A percentile compares a stretch with the other conserved stretches of the same genome.
Evolutionary conservation across 768 basidiomycete species (phyloP).

Genomic region (Hygrocybe punicea): DNA sequence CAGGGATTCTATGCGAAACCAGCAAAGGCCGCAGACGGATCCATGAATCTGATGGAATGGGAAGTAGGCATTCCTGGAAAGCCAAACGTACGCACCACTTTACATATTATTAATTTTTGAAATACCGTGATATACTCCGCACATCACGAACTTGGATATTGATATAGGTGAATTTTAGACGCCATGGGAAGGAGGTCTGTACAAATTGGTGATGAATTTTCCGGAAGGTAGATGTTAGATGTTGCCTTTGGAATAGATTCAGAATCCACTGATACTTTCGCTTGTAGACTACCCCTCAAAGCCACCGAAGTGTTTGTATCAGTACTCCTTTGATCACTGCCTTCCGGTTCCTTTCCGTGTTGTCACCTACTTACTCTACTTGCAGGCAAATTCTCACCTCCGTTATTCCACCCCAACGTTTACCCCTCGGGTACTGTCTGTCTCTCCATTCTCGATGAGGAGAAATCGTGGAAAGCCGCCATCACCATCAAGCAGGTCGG

Average conservation of each 20-base stretch:
- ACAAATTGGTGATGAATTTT: slow-evolving; percentile 90
- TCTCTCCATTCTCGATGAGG: slow-evolving; percentile 95
- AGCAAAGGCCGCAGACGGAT: slow-evolving; percentile 82
- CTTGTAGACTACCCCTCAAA: slow-evolving; percentile 86
- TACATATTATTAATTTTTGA: slow-evolving; percentile 16
- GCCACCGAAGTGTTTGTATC: slow-evolving; percentile 79
- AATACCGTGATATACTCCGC: neutral
- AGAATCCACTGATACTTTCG: neutral
- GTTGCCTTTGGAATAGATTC: neutral
- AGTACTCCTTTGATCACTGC: neutral
- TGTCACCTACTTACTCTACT: neutral
- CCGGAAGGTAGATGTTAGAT: slow-evolving; percentile 70
- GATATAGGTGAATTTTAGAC: slow-evolving; percentile 53
- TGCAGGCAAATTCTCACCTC: slow-evolving; percentile 92
- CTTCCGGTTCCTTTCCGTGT: neutral
- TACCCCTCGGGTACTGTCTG: slow-evolving; percentile 99
- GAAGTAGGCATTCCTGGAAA: slow-evolving; percentile 99
- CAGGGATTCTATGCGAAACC: slow-evolving; percentile 98
- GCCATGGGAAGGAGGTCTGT: slow-evolving; percentile 95
- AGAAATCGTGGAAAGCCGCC: slow-evolving; percentile 98
- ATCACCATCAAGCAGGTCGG: slow-evolving; percentile 97
- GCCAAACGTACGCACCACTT: slow-evolving; percentile 70
- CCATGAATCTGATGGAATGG: slow-evolving; percentile 97
- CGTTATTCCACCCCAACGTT: slow-evolving; percentile 96
- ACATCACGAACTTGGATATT: slow-evolving; percentile 10